A percentile compares a stretch with the other conserved stretches of the same genome.
Evolutionary conservation across 139 green algal genomes (phyloP).

Genomic region (Yamagishiella unicocca): DNA sequence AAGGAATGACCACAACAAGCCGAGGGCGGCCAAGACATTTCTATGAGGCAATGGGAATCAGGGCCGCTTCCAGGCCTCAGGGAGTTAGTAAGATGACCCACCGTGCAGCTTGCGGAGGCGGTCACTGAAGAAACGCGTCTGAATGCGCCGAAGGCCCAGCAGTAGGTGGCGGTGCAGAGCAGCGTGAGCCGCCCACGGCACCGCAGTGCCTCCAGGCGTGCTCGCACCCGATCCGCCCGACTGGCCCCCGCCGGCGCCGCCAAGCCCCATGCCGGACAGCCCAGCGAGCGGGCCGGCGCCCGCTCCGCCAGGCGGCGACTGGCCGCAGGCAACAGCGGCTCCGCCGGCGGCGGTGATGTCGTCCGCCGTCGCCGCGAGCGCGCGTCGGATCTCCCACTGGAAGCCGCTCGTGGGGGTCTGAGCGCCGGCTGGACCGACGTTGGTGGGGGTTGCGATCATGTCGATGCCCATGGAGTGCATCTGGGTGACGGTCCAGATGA

Average conservation of each 20-base stretch:
- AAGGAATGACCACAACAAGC: no score
- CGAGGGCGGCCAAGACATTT: no score
- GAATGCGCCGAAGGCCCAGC: conserved; percentile 37
- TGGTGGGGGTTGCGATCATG: not conserved
- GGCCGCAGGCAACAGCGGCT: not conserved
- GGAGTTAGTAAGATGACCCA: not conserved
- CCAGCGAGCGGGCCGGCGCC: not conserved
- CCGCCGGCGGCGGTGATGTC: conserved; percentile 33
- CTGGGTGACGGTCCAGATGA: conserved; percentile 34
- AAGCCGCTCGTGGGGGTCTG: not conserved
- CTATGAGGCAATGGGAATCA: no score
- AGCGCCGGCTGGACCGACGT: not conserved
- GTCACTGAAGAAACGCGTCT: conserved; percentile 38
- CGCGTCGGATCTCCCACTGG: conserved; percentile 42
- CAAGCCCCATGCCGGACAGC: not conserved
- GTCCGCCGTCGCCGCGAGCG: conserved; percentile 26
- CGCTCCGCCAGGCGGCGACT: conserved; percentile 15
- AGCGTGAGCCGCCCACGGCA: conserved; percentile 37
- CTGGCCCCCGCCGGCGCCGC: not conserved
- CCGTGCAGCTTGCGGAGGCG: conserved; percentile 35
- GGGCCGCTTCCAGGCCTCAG: no score
- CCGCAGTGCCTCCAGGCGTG: not conserved
- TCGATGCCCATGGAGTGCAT: conserved; percentile 45
- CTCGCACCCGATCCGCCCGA: not conserved
- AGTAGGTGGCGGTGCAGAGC: conserved; percentile 45